These are phyloP conservation scores for Xylaria sp. DNA, from an alignment of 2,329 filamentous ascomycete genomes.

Conservation along the genomic window DNA sequence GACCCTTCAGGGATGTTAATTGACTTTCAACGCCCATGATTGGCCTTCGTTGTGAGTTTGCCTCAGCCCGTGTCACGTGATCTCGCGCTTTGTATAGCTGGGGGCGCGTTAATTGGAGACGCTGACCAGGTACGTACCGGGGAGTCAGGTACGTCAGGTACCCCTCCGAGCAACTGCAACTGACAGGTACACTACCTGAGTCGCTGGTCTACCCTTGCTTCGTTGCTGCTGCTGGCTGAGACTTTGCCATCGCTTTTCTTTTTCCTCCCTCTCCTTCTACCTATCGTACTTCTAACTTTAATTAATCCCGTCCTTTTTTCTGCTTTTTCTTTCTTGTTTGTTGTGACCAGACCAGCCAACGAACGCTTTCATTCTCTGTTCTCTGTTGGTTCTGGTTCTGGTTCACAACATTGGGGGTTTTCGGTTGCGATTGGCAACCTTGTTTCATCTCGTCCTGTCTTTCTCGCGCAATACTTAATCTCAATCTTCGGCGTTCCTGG, in stretches of 20 bases:
- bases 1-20: slow-evolving; percentile 21
- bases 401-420: background rate
- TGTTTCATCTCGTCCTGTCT: background rate
- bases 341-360: slow-evolving; percentile 5
- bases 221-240: background rate
- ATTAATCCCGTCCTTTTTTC: slow-evolving; percentile 10
- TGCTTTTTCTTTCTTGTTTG: slow-evolving; percentile 8
- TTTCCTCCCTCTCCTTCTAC: slow-evolving; percentile 16
- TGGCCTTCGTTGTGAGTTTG: background rate
- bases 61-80: slow-evolving; percentile 28
- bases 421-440: slow-evolving; percentile 10
- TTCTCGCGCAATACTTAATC: background rate
- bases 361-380: slow-evolving; percentile 13
- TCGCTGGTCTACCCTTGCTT: background rate
- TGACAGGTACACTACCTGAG: background rate
- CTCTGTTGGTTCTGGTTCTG: no score
- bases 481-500: background rate
- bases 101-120: slow-evolving; percentile 28
- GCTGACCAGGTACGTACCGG: background rate
- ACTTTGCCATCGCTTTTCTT: slow-evolving; percentile 20
- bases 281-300: slow-evolving; percentile 6
- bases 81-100: slow-evolving; percentile 26
- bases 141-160: background rate
- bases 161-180: slow-evolving; percentile 18
- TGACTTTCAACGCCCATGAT: slow-evolving; percentile 13